Evolutionary conservation across 2,329 filamentous ascomycete species (phyloP), one percentile per base, ranked within the genome.

Genomic region (Ophiostoma angusticollis): DNA sequence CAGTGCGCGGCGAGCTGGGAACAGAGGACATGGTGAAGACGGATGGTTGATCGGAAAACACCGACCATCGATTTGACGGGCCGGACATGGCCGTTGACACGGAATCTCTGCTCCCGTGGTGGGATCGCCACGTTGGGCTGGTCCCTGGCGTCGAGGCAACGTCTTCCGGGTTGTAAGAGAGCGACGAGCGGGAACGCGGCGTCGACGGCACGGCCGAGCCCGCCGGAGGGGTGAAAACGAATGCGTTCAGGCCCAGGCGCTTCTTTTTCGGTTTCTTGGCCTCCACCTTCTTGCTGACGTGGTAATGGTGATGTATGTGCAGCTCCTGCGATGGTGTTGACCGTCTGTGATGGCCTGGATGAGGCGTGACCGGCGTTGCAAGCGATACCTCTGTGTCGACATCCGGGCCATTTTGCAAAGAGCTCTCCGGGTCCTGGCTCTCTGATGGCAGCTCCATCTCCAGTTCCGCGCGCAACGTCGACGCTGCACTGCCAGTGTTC

Each of bases 281-380:
- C 42, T 82, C 77, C 16, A 70, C 65, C 54, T 76, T 78, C 38
- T 70, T 61, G 29, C 7, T n/a, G 34, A 42, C 22, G 49, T 95
- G 86, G 54, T 94, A 94, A 55, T 96, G 89, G 52, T 96, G 87
- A 53, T 96, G 89, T 32, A 96, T 83, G 51, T 95, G 89, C 12
- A 95, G 63, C 51, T 91, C 84, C 51, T 84, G 80, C 0, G 80
- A 79, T 3, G 71, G 48, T 14, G 58, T 61, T 23, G 61, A 41
- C 8, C 33, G 23, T n/a, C n/a, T n/a, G 19, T 47, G 49, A 9
- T 39, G 47, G 33, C 44, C 34, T 44, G 38, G 46, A 41, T 38
- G 47, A 27, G 47, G 52, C 19, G 54, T 41, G 13, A n/a, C 28
- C 2, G 45, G 42, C 3, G 29, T 29, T 5, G 37, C 25, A 5